Evolutionary conservation across 257 asterid species (phyloP).

Genomic region (Salvia rosmarinus): DNA sequence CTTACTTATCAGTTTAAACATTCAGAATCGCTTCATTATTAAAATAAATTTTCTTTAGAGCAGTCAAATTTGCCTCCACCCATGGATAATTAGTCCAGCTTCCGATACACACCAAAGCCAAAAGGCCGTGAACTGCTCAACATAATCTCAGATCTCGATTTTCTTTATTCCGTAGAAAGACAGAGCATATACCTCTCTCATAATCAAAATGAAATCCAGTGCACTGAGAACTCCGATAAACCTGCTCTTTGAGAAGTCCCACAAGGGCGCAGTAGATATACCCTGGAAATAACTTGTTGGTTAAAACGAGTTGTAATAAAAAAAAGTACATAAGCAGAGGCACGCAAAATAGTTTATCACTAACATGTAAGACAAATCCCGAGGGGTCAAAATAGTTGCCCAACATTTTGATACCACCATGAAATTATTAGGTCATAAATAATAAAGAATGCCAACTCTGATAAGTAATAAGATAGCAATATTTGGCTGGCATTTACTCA

Average conservation of each 20-base stretch:
- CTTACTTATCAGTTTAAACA: neutral
- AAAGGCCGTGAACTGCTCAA: neutral
- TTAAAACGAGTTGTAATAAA: conserved; percentile 8
- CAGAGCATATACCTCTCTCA: conserved; percentile 72
- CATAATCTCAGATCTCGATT: neutral
- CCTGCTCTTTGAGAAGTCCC: conserved; percentile 77
- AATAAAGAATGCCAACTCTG: conserved; percentile 2
- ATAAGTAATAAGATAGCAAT: conserved; percentile 7
- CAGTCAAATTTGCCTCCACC: neutral
- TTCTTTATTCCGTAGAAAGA: conserved; percentile 12
- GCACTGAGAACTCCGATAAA: conserved; percentile 92
- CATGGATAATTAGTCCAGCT: neutral
- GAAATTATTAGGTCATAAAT: conserved; percentile 9
- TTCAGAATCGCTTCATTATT: neutral
- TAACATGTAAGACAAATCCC: conserved; percentile 8
- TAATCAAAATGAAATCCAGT: conserved; percentile 82
- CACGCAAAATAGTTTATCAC: conserved; percentile 10
- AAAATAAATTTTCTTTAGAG: neutral
- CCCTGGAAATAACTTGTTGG: conserved; percentile 61
- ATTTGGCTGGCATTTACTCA: conserved; percentile 13
- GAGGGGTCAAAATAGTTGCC: conserved; percentile 3
- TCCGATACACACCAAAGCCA: neutral
- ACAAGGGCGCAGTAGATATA: conserved; percentile 77
- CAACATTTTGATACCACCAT: conserved; percentile 6
- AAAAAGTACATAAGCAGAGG: conserved; percentile 22